Evolutionary conservation across 495 filamentous ascomycete genomes (phyloP).

Genomic region (Annulohypoxylon maeteangense): DNA sequence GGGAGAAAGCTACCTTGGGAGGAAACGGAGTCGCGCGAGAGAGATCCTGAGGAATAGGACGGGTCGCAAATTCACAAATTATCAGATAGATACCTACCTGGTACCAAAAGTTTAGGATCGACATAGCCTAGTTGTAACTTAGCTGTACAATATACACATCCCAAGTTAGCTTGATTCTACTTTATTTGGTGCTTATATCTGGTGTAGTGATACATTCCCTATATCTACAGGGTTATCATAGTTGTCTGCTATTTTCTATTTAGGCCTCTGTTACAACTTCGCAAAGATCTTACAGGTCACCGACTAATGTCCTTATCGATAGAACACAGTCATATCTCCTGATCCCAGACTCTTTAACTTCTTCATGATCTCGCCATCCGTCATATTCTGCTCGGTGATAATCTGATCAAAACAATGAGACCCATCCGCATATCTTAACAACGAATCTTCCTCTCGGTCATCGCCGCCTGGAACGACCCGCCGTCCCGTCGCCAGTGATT

Average conservation of each 20-base stretch:
- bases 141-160: conserved; percentile 7
- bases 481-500: conserved; percentile 54
- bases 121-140: conserved; percentile 12
- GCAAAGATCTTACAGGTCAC: background rate
- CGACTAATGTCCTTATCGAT: conserved; percentile 47
- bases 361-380: conserved; percentile 66
- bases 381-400: conserved; percentile 76
- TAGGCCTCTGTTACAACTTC: too few relatives aligned
- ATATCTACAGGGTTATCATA: too few relatives aligned
- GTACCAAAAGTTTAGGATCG: too few relatives aligned
- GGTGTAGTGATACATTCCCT: too few relatives aligned
- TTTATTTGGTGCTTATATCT: too few relatives aligned
- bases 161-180: background rate
- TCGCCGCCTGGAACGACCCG: conserved; percentile 31
- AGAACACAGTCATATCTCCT: conserved; percentile 62
- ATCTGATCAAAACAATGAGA: conserved; percentile 90
- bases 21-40: too few relatives aligned
- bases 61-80: too few relatives aligned
- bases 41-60: too few relatives aligned
- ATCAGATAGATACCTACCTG: too few relatives aligned
- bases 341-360: conserved; percentile 56
- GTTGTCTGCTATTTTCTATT: too few relatives aligned
- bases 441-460: conserved; percentile 34
- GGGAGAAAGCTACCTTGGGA: too few relatives aligned
- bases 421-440: conserved; percentile 81